Evolutionary conservation across 1,139 yeast genomes (phyloP), one percentile per base, ranked within the genome.

Genomic region (Debaryomyces coudertii): DNA sequence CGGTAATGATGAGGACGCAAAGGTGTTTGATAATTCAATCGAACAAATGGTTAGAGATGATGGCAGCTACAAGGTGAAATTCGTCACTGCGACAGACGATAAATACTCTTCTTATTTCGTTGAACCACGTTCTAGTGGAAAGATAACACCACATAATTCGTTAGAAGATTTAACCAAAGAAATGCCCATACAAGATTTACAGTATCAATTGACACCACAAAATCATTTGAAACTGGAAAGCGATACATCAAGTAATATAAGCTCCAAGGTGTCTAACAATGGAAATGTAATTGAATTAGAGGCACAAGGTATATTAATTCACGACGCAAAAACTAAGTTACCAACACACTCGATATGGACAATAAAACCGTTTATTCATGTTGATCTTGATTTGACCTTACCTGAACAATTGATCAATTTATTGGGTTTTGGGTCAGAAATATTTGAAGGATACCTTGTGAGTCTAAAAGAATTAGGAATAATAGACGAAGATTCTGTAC

Each of bases 291-390:
- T 85, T 2, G 95, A 89, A 56, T 69, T 93, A 35, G 99, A 92
- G 62, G 98, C 97, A 0, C 97, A 92, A 59, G 99, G 99, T 5
- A 86, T 93, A n/a, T 65, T 93, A 30, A 86, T 93, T n/a, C 88
- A 83, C 54, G 87, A 87, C 56, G 65, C 77, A 3, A 69, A 71
- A 42, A 72, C 83, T 0, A 73, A 74, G 11, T 64, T 76, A n/a
- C 90, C 95, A 0, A 76, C 87, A 0, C 95, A 90, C 63, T 84
- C 97, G 1, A 87, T 93, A 87, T 93, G 99, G 98, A 84, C 95
- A 2, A 74, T 93, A 9, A 85, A 88, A 55, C 96, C 95, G 1
- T 87, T 83, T 63, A 71, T 77, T 8, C 85, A 86, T 6, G 71
- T 84, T 11, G 81, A 83, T 34, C 67, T 86, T 31, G 82, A 82